Evolutionary conservation across 768 basidiomycete genomes (phyloP).

Genomic region (Tricholomella constricta): DNA sequence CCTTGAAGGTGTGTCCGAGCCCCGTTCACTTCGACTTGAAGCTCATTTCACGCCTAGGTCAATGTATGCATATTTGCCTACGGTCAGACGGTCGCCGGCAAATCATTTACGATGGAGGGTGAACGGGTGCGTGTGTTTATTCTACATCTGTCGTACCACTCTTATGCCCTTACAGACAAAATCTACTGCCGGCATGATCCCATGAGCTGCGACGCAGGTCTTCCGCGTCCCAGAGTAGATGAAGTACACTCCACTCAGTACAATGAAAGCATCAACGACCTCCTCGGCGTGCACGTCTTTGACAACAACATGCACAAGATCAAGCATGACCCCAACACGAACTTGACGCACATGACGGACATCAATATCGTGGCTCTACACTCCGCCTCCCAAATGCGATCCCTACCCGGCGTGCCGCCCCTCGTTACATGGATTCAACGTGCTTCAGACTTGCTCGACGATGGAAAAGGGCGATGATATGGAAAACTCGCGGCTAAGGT

Average conservation of each 20-base stretch:
- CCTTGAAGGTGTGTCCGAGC: slow-evolving; percentile 52
- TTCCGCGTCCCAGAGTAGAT: slow-evolving; percentile 76
- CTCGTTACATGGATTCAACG: too few relatives aligned
- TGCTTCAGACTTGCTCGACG: too few relatives aligned
- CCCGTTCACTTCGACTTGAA: neutral
- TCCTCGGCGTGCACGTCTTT: slow-evolving; percentile 79
- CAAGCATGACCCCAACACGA: slow-evolving; percentile 82
- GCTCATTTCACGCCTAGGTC: slow-evolving; percentile 51
- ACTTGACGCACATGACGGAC: slow-evolving; percentile 81
- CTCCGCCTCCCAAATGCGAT: slow-evolving; percentile 75
- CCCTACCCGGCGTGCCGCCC: slow-evolving; percentile 73
- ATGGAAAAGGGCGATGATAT: too few relatives aligned
- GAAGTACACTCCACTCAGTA: slow-evolving; percentile 67
- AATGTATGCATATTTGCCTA: slow-evolving; percentile 97
- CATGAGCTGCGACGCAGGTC: slow-evolving; percentile 88
- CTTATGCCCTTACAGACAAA: slow-evolving; percentile 49
- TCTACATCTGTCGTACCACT: neutral
- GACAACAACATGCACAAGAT: slow-evolving; percentile 96
- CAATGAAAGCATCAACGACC: slow-evolving; percentile 93
- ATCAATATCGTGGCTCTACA: slow-evolving; percentile 70
- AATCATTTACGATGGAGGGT: slow-evolving; percentile 95
- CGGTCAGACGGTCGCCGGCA: slow-evolving; percentile 89
- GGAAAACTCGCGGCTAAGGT: too few relatives aligned
- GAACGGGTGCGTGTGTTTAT: slow-evolving; percentile 57
- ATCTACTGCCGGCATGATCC: slow-evolving; percentile 82